Conservation (phyloP, 768 basidiomycete genomes). For the Pleurotus eryngii region DNA sequence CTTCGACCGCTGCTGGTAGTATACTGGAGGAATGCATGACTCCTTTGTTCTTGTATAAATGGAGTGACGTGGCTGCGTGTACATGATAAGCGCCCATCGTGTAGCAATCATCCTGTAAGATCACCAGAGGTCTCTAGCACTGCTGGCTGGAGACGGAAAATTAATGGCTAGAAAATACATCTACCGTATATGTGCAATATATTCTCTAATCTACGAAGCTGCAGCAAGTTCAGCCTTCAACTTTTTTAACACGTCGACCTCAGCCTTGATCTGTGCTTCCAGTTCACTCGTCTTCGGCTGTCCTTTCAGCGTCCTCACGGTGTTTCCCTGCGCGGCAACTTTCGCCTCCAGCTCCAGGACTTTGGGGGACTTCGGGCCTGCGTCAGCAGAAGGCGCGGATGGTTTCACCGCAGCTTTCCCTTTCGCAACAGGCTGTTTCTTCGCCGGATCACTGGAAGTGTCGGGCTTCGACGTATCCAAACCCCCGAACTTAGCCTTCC, state of each 20-base stretch:
- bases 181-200: no score
- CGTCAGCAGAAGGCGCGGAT: slow-evolving; percentile 20
- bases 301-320: slow-evolving; percentile 70
- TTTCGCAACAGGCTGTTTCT: slow-evolving; percentile 51
- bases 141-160: no score
- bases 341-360: slow-evolving; percentile 69
- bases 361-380: slow-evolving; percentile 69
- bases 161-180: no score
- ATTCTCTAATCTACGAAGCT: background rate
- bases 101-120: no score
- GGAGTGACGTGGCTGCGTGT: slow-evolving; percentile 33
- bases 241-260: slow-evolving; percentile 61
- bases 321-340: slow-evolving; percentile 71
- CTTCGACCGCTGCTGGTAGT: background rate
- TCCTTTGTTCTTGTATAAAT: background rate
- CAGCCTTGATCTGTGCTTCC: slow-evolving; percentile 58
- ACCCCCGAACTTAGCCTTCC: slow-evolving; percentile 80
- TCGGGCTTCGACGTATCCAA: slow-evolving; percentile 36
- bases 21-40: background rate
- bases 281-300: slow-evolving; percentile 56
- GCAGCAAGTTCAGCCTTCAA: slow-evolving; percentile 54
- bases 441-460: slow-evolving; percentile 43
- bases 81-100: no score
- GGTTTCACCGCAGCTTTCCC: slow-evolving; percentile 41
- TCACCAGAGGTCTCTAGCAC: no score